Evolutionary conservation across 371 early-diverging fungal species (phyloP).

Genomic region (Lichtheimia hyalospora): DNA sequence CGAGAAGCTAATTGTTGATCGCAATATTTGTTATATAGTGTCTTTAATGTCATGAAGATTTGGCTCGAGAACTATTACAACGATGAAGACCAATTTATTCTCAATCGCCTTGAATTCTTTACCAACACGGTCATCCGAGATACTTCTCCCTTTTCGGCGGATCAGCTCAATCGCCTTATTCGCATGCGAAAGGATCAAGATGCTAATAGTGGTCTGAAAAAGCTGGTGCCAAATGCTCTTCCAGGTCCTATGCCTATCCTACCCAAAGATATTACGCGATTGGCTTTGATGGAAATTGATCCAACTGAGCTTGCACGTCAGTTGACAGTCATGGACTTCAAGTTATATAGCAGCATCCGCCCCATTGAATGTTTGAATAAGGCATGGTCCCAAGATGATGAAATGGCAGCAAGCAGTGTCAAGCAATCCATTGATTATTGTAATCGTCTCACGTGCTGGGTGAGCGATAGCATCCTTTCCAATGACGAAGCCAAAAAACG

Average conservation of each 20-base stretch:
- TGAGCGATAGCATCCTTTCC: slow-evolving; percentile 70
- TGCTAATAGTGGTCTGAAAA: slow-evolving; percentile 47
- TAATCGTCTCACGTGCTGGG: slow-evolving; percentile 74
- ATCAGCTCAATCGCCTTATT: slow-evolving; percentile 66
- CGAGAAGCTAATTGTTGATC: neutral
- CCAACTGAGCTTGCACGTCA: slow-evolving; percentile 93
- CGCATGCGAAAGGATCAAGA: slow-evolving; percentile 65
- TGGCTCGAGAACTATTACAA: slow-evolving; percentile 88
- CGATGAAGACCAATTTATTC: slow-evolving; percentile 63
- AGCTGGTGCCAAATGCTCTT: slow-evolving; percentile 60
- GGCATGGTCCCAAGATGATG: slow-evolving; percentile 79
- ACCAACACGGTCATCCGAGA: slow-evolving; percentile 74
- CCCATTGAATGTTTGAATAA: slow-evolving; percentile 86
- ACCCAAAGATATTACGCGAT: slow-evolving; percentile 60
- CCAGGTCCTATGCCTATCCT: slow-evolving; percentile 68
- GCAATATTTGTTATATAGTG: slow-evolving; percentile 27
- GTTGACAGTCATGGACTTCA: slow-evolving; percentile 83
- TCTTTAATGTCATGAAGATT: slow-evolving; percentile 78
- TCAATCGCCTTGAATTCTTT: slow-evolving; percentile 74
- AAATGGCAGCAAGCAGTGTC: slow-evolving; percentile 59
- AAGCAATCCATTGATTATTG: slow-evolving; percentile 71
- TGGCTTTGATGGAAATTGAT: slow-evolving; percentile 80
- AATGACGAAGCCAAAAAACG: slow-evolving; percentile 79
- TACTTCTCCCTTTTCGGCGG: slow-evolving; percentile 65
- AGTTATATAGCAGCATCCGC: slow-evolving; percentile 73